phyloP scores from a whole-genome alignment of 768 basidiomycete genomes.

The Suillus discolor region DNA sequence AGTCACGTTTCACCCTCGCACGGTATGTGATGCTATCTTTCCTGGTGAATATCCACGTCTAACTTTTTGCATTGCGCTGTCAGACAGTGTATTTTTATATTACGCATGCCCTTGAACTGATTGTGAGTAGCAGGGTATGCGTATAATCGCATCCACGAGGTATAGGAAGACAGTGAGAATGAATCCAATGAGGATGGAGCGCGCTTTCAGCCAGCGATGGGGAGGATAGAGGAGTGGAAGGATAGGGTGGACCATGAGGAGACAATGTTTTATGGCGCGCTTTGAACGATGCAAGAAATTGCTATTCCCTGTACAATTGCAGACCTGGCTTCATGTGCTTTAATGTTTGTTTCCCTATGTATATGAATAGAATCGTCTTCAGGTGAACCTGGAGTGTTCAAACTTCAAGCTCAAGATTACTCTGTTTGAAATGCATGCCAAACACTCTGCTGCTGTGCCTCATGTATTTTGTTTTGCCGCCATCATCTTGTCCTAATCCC shows the following conservation, averaged over 20 bases:
- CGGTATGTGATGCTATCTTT: neutral
- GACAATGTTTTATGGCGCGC: neutral
- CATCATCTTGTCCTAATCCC: no score
- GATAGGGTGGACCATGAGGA: neutral
- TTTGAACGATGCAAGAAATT: neutral
- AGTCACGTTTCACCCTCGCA: neutral
- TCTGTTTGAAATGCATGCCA: no score
- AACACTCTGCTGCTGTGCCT: no score
- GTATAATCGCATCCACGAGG: neutral
- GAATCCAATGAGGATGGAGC: neutral
- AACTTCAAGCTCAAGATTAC: no score
- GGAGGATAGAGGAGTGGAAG: neutral
- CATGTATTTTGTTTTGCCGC: no score
- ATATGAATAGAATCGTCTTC: no score
- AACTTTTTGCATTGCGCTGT: neutral
- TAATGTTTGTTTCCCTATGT: neutral
- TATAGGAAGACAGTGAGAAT: neutral
- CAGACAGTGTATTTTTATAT: neutral
- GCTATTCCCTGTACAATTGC: neutral
- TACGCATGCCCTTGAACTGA: neutral
- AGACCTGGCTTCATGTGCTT: neutral
- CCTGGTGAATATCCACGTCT: no score
- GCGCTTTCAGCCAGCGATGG: no score
- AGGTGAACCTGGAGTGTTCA: no score
- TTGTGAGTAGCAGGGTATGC: neutral